These are phyloP conservation scores for Dioszegia aurantiaca DNA, from an alignment of 768 basidiomycete genomes.

Conservation along the genomic window DNA sequence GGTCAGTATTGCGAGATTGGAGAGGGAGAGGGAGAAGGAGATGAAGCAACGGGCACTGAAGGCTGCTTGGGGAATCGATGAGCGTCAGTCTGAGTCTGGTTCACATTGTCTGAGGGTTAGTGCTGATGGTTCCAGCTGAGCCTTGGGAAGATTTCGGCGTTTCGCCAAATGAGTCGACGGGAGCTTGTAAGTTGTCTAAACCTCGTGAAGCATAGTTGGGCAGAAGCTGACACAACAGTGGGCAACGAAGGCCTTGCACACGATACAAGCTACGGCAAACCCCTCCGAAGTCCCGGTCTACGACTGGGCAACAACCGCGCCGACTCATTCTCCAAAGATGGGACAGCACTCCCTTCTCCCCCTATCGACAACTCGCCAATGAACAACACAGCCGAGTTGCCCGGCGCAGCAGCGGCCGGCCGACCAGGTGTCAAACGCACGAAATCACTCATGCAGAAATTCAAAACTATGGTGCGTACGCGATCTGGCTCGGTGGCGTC, in stretches of 20 bases:
- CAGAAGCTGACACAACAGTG: too few relatives aligned
- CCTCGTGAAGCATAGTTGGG: neutral
- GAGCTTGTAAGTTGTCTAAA: conserved; percentile 33
- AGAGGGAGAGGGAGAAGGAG: conserved; percentile 44
- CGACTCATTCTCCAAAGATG: conserved; percentile 27
- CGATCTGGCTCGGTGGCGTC: conserved; percentile 31
- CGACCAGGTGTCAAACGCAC: conserved; percentile 45
- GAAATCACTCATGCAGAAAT: conserved; percentile 52
- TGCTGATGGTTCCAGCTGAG: conserved; percentile 39
- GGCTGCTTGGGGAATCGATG: conserved; percentile 52
- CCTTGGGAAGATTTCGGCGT: conserved; percentile 51
- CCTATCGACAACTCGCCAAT: conserved; percentile 17
- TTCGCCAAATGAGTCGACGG: conserved; percentile 33
- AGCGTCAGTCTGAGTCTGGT: conserved; percentile 35
- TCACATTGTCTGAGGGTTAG: neutral
- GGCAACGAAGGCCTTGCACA: neutral
- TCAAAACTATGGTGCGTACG: conserved; percentile 52
- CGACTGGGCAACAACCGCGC: conserved; percentile 12
- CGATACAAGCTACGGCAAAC: conserved; percentile 12
- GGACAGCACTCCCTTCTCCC: conserved; percentile 25
- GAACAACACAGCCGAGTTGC: neutral
- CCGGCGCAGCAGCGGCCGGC: too few relatives aligned
- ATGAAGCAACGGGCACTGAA: conserved; percentile 48
- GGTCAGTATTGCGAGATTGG: conserved; percentile 36
- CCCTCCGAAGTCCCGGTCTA: conserved; percentile 40